Evolutionary conservation across 2,329 filamentous ascomycete genomes (phyloP), one percentile per base, ranked within the genome.

Genomic region (Aspergillus floridensis): DNA sequence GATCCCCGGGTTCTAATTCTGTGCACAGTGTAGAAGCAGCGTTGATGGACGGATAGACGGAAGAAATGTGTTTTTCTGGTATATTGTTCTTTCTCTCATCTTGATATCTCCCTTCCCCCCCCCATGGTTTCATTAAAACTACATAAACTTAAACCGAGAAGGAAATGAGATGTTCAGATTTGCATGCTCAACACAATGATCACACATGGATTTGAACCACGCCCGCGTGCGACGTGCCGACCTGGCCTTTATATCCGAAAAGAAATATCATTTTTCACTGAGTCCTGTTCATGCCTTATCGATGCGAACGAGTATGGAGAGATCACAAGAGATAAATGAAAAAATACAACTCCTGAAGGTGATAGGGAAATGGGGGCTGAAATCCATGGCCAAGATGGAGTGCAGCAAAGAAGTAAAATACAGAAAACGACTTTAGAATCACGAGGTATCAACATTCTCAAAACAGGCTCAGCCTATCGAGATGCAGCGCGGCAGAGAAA

Each of bases 401-500:
- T 47, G 26, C 29, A 31, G 44, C 38, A 44, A 55, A 26, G 31
- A 55, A 21, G n/a, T 31, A 32, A 12, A 29, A 26, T 24, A 22
- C 12, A 19, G n/a, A 44, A 53, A 35, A 10, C n/a, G 35, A 44
- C 24, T 38, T 19, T 35, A 10, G 32, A 41, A 19, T 21, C 16
- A 24, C 24, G 32, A 26, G 35, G 51, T 44, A 44, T 53, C 35
- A 44, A 46, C 32, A 29, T 55, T 53, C 53, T 24, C 38, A 46
- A 31, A 41, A 55, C 41, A 48, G 53, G 53, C 53, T 55, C 53
- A 55, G 47, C 41, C 53, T 24, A 55, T 55, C 41, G 41, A 48
- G 46, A 55, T 58, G 31, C 46, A 54, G 22, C 44, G 50, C 31
- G 49, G 29, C 6, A 31, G 53, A 54, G 49, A 53, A 35, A 52